These are phyloP conservation scores for Aspergillus puulaauensis DNA, from an alignment of 2,329 filamentous ascomycete genomes.

Conservation along the genomic window DNA sequence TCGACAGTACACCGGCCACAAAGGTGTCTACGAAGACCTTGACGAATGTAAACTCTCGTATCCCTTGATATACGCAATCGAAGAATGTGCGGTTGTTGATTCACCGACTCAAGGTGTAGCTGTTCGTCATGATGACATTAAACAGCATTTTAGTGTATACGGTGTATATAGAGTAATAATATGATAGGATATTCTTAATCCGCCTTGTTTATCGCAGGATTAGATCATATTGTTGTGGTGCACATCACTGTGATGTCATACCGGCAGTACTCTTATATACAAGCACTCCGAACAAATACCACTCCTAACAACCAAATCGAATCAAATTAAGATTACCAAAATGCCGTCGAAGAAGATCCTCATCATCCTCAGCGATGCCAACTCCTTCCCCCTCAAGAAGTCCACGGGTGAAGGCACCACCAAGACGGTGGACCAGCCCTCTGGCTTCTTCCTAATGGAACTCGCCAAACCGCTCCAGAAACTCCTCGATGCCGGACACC, in stretches of 20 bases:
- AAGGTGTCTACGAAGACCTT: slow-evolving; percentile 88
- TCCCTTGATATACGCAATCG: slow-evolving; percentile 73
- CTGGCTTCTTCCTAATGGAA: slow-evolving; percentile 42
- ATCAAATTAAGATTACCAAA: not conserved
- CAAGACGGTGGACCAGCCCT: slow-evolving; percentile 28
- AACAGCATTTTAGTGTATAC: not conserved
- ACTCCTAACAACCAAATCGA: not conserved
- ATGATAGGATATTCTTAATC: too few relatives aligned
- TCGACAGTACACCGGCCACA: slow-evolving; percentile 69
- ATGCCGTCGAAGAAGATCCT: slow-evolving; percentile 42
- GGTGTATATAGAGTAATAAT: too few relatives aligned
- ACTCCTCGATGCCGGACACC: slow-evolving; percentile 38
- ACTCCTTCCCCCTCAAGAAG: slow-evolving; percentile 39
- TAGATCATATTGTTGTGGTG: too few relatives aligned
- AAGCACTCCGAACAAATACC: too few relatives aligned
- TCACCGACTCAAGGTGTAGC: not conserved
- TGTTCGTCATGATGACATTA: slow-evolving; percentile 17
- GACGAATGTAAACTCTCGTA: slow-evolving; percentile 96
- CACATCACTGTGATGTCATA: not conserved
- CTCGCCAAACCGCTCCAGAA: slow-evolving; percentile 39
- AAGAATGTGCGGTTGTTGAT: slow-evolving; percentile 1
- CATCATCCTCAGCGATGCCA: slow-evolving; percentile 46
- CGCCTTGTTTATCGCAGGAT: too few relatives aligned
- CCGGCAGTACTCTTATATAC: too few relatives aligned
- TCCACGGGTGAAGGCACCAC: slow-evolving; percentile 20